phyloP scores from a whole-genome alignment of 371 early-diverging fungal genomes.

The Chytridium lagenaria region DNA sequence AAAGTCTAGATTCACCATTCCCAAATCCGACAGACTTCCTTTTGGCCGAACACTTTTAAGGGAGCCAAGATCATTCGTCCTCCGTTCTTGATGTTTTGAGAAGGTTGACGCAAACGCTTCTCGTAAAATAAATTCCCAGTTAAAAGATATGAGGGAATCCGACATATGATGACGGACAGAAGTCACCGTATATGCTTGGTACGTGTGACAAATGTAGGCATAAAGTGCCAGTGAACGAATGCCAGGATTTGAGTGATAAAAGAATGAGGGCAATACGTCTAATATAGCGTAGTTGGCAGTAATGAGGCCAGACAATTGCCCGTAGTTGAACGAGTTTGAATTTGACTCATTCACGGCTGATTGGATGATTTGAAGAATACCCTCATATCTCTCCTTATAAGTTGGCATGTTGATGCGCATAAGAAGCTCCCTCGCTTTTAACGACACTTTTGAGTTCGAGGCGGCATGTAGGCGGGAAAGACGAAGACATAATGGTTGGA shows the following conservation, averaged over 20 bases:
- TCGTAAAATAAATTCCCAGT: conserved; percentile 57
- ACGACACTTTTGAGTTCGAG: conserved; percentile 82
- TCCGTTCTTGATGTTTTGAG: neutral
- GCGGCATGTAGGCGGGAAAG: conserved; percentile 81
- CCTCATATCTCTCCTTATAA: conserved; percentile 83
- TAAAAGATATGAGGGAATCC: conserved; percentile 39
- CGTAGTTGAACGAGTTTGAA: conserved; percentile 57
- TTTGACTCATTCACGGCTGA: conserved; percentile 67
- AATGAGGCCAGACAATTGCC: conserved; percentile 84
- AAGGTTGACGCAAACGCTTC: conserved; percentile 14
- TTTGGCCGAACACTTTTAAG: neutral
- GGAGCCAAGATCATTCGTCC: neutral
- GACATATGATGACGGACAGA: conserved; percentile 47
- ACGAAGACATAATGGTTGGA: conserved; percentile 79
- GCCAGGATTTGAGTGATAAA: conserved; percentile 81
- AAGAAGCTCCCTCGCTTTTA: conserved; percentile 91
- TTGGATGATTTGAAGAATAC: conserved; percentile 83
- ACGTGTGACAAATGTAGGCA: conserved; percentile 91
- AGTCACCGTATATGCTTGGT: conserved; percentile 88
- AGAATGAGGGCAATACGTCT: conserved; percentile 93
- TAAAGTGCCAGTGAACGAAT: conserved; percentile 89
- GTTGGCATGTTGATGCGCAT: conserved; percentile 93
- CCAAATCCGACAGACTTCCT: conserved; percentile 34
- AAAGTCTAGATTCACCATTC: neutral
- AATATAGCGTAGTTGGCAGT: conserved; percentile 93